Evolutionary conservation across 2,329 filamentous ascomycete species (phyloP).

Genomic region (Neofusicoccum laricinum): DNA sequence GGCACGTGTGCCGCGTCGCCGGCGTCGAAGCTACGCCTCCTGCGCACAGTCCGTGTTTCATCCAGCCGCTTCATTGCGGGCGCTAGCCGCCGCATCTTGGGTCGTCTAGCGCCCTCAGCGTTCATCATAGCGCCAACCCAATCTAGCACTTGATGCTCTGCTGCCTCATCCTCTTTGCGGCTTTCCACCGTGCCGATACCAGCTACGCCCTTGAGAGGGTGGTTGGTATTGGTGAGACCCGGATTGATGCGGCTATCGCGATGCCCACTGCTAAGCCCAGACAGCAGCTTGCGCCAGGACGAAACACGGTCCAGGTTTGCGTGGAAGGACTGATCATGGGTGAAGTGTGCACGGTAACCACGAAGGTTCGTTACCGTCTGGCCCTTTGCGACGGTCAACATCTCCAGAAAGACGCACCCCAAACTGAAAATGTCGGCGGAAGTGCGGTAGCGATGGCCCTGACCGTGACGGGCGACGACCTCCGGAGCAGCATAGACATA

Average conservation of each 20-base stretch:
- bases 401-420: slow-evolving; percentile 39
- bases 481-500: slow-evolving; percentile 41
- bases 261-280: not conserved
- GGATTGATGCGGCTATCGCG: slow-evolving; percentile 1
- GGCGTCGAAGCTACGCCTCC: slow-evolving; percentile 33
- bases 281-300: slow-evolving; percentile 19
- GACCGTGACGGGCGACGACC: slow-evolving; percentile 32
- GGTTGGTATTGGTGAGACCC: not conserved
- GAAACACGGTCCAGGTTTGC: slow-evolving; percentile 36
- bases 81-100: slow-evolving; percentile 30
- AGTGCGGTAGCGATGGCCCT: slow-evolving; percentile 22
- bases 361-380: slow-evolving; percentile 33
- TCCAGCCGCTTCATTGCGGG: slow-evolving; percentile 28
- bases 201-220: not conserved
- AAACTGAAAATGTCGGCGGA: slow-evolving; percentile 38
- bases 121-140: slow-evolving; percentile 36
- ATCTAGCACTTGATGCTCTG: slow-evolving; percentile 32
- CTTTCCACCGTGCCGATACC: not conserved
- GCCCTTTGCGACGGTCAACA: slow-evolving; percentile 38
- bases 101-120: slow-evolving; percentile 30
- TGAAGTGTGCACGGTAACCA: slow-evolving; percentile 29
- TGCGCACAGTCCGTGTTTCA: slow-evolving; percentile 27
- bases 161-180: slow-evolving; percentile 31
- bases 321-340: slow-evolving; percentile 38
- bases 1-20: slow-evolving; percentile 5